A percentile compares a stretch with the other conserved stretches of the same genome.
These are phyloP conservation scores for Heterobasidion irregulare DNA, from an alignment of 1,284 basidiomycete species.

Conservation along the genomic window DNA sequence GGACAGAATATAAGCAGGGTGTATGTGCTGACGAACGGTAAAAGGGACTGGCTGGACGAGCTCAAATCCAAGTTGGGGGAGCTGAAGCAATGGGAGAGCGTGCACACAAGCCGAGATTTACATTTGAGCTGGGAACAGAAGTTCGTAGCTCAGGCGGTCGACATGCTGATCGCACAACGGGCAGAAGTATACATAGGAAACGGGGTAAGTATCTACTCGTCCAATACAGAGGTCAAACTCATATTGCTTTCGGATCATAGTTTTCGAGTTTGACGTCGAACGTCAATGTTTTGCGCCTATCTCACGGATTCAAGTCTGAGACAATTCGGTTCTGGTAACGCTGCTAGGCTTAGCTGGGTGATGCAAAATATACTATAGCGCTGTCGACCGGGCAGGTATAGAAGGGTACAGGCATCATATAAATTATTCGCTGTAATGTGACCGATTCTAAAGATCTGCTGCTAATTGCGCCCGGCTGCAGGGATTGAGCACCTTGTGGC, in stretches of 20 bases:
- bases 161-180: conserved; percentile 38
- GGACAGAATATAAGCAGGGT: conserved; percentile 31
- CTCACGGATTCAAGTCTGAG: conserved; percentile 27
- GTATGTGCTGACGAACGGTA: conserved; percentile 58
- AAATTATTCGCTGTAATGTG: too few species aligned
- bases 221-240: conserved; percentile 1
- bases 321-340: conserved; percentile 36
- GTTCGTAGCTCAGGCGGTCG: conserved; percentile 32
- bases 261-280: conserved; percentile 54
- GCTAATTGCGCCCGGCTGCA: too few species aligned
- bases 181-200: conserved; percentile 49
- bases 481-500: too few species aligned
- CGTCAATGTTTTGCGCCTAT: conserved; percentile 45
- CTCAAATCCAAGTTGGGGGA: conserved; percentile 33
- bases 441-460: too few species aligned
- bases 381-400: too few species aligned
- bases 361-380: too few species aligned
- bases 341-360: too few species aligned
- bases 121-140: conserved; percentile 30
- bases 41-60: conserved; percentile 38
- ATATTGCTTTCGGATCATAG: conserved; percentile 18
- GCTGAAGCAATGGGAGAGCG: conserved; percentile 40
- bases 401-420: too few species aligned
- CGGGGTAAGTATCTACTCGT: conserved; percentile 42
- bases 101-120: conserved; percentile 33